Evolutionary conservation across 176 grass and related monocot genomes (phyloP), one percentile per base, ranked within the genome.

Genomic region (Eleusine indica): DNA sequence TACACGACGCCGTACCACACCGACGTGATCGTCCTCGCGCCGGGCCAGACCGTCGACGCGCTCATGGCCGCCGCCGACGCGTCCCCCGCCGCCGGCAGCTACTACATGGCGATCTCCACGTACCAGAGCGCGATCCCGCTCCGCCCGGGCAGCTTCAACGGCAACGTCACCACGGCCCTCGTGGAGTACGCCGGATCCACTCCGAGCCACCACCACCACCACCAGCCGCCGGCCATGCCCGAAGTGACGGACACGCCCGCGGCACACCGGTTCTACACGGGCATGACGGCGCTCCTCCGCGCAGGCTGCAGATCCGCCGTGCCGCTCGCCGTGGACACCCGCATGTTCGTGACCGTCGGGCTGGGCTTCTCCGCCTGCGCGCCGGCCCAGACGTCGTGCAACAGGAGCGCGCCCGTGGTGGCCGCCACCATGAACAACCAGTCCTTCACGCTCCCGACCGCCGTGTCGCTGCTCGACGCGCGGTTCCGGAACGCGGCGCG

Each of bases 31-130:
- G 93, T 89, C 21, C 16, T 89, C 81, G 85, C 88, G 65, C 88
- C 93, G 0, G 93, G 93, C 9, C 93, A 95, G 85, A 95, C 90
- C 16, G 83, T 95, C 3, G 93, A 95, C 78, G 88, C 90, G 30
- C 79, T 95, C 49, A 92, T 95, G 85, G 66, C 18, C 41, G 83
- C 90, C 21, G 71, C 73, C 43, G 90, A 25, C 93, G 28, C 41
- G 6, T 43, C 11, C 83, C 11, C 83, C 14, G 80, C 83, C 14
- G 85, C 83, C 0, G 80, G 77, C 9, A 40, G 51, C 71, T 91
- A 92, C 82, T 85, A 91, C 83, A 86, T 91, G 86, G 86, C 73
- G 30, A 87, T 91, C 66, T 78, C 60, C 41, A 66, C 90, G 61
- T 96, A 96, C 70, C 65, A 88, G 70, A 96, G 85, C 87, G 38